Percentiles rank a stretch among this genome's conserved stretches.
phyloP scores from a whole-genome alignment of 345 rosid genomes.

The rapeseed (Brassica napus) region Da-Ae NC_063446.1:26994001-26994500 shows the following conservation, averaged over 20 bases:
- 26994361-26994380: not conserved
- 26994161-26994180: not conserved
- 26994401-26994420: not conserved
- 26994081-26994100: conserved; percentile 17
- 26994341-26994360: conserved; percentile 16
- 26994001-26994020: conserved; percentile 32
- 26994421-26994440: not conserved
- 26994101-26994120: not conserved
- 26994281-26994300: conserved; percentile 10
- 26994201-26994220: conserved; percentile 13
- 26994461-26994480: not conserved
- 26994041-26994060: not conserved
- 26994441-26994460: not conserved
- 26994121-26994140: not conserved
- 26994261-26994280: conserved; percentile 2
- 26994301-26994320: not conserved
- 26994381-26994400: not conserved
- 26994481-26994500: not conserved
- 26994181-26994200: conserved; percentile 26
- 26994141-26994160: conserved; percentile 25
- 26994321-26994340: not conserved
- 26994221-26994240: not conserved
- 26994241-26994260: conserved; percentile 1
- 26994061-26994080: not conserved
- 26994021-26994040: not conserved